Evolutionary conservation across 1,284 basidiomycete genomes (phyloP).

Genomic region (Ceratobasidium theobromae): DNA sequence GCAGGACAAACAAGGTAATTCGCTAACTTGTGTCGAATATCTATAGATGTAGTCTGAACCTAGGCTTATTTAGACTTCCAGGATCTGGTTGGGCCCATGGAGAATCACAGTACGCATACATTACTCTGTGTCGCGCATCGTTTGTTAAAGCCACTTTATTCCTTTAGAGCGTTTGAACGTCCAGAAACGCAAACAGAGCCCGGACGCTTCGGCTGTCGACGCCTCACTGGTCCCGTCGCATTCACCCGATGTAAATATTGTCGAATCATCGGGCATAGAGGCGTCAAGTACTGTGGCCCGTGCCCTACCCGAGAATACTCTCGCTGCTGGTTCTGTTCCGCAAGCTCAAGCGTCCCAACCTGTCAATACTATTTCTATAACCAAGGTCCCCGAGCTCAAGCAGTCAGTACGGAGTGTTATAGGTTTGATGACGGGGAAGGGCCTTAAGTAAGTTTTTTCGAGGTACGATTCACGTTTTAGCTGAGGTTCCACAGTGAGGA

Average conservation of each 20-base stretch:
- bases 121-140: not conserved
- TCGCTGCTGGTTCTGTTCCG: too few relatives aligned
- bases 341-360: not conserved
- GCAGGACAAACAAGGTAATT: not conserved
- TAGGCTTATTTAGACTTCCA: not conserved
- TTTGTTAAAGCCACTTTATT: too few relatives aligned
- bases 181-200: too few relatives aligned
- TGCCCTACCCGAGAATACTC: too few relatives aligned
- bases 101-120: not conserved
- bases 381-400: not conserved
- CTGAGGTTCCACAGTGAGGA: not conserved
- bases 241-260: too few relatives aligned
- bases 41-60: not conserved
- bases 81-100: not conserved
- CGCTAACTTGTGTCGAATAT: not conserved
- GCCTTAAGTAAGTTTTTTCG: not conserved
- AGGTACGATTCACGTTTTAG: not conserved
- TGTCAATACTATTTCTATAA: not conserved
- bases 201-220: too few relatives aligned
- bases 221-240: too few relatives aligned
- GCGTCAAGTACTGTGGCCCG: too few relatives aligned
- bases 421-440: not conserved
- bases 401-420: not conserved
- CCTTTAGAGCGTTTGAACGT: not conserved
- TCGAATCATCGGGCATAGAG: too few relatives aligned